phyloP scores from a whole-genome alignment of 768 basidiomycete genomes.

The Rubroboletus satanas region DNA sequence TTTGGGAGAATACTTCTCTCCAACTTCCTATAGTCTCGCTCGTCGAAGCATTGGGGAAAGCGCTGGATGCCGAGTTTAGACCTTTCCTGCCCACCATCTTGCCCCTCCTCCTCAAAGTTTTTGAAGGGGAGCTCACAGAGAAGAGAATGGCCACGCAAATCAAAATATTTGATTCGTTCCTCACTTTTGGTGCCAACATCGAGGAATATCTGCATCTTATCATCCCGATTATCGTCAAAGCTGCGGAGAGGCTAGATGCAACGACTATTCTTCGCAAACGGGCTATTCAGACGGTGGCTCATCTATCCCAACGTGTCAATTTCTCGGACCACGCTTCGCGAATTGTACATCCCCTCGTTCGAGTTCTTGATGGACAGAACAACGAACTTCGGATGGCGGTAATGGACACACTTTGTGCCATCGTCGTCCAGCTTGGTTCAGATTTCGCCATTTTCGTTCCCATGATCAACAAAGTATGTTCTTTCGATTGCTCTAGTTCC shows the following conservation, averaged over 20 bases:
- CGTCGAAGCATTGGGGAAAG: conserved; percentile 88
- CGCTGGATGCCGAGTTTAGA: conserved; percentile 95
- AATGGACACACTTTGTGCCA: conserved; percentile 89
- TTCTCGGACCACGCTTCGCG: conserved; percentile 97
- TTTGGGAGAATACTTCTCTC: conserved; percentile 82
- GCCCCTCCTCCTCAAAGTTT: conserved; percentile 85
- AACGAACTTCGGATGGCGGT: conserved; percentile 82
- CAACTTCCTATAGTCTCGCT: conserved; percentile 91
- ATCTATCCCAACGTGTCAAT: conserved; percentile 87
- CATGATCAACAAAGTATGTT: conserved; percentile 84
- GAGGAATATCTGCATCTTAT: conserved; percentile 98
- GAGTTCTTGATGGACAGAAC: conserved; percentile 70
- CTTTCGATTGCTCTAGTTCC: not conserved
- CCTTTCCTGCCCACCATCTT: conserved; percentile 90
- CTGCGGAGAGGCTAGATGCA: conserved; percentile 80
- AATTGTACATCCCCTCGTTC: conserved; percentile 91
- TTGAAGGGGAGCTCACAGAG: conserved; percentile 83
- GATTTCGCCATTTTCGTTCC: conserved; percentile 98
- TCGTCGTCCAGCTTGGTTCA: conserved; percentile 89
- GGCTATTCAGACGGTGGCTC: conserved; percentile 89
- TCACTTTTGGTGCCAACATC: conserved; percentile 93
- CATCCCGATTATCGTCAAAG: conserved; percentile 89
- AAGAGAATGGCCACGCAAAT: conserved; percentile 75
- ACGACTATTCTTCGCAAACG: conserved; percentile 74
- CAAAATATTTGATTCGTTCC: conserved; percentile 91